These are phyloP conservation scores for Flaveria sonorensis DNA, from an alignment of 129 eudicot species.

Conservation along the genomic window DNA sequence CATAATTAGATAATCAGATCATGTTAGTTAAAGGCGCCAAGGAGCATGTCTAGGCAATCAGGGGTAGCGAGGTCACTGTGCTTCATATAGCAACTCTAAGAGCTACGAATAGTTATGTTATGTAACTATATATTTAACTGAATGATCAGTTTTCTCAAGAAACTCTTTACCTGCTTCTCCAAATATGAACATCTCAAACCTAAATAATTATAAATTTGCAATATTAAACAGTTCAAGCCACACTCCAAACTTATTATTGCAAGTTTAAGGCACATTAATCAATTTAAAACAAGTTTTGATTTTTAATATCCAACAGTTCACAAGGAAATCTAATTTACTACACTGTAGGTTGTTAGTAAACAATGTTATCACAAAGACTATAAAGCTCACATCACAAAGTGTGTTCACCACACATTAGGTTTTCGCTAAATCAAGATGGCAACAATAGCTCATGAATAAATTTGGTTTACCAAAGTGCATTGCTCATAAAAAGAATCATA, in stretches of 20 bases:
- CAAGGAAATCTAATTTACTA: too few relatives aligned
- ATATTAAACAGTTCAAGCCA: background rate
- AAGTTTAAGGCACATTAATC: background rate
- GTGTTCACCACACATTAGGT: background rate
- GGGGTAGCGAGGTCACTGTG: too few relatives aligned
- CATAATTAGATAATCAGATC: too few relatives aligned
- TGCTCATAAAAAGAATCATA: conserved; percentile 7
- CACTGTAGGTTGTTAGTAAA: background rate
- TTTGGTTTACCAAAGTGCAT: background rate
- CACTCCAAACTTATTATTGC: background rate
- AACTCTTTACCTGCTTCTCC: background rate
- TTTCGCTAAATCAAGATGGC: background rate
- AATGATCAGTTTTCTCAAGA: too few relatives aligned
- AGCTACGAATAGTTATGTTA: too few relatives aligned
- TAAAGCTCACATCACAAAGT: background rate
- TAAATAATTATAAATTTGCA: background rate
- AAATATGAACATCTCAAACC: background rate
- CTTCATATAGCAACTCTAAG: too few relatives aligned
- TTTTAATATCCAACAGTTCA: too few relatives aligned
- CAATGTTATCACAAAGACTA: background rate
- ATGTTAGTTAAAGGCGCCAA: too few relatives aligned
- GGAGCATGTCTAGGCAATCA: too few relatives aligned
- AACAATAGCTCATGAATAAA: background rate
- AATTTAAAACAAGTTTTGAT: background rate
- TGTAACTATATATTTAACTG: too few relatives aligned